phyloP scores from a whole-genome alignment of 441 rosid species.

The Corymbia citriodora region DNA sequence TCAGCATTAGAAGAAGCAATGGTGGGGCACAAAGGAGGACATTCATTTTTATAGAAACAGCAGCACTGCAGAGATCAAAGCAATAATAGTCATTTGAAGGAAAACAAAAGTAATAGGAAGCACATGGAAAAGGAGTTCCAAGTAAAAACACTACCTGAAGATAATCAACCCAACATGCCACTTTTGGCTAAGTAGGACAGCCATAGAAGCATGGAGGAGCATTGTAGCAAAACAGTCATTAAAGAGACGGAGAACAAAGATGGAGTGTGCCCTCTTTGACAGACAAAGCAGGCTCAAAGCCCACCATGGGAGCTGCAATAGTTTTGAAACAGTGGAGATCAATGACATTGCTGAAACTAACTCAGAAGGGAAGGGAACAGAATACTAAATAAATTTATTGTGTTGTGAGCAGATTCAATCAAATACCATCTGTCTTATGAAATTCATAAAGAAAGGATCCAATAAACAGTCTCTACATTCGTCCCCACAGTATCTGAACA shows the following conservation, averaged over 20 bases:
- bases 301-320: constrained; percentile 93
- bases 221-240: constrained; percentile 93
- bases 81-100: constrained; percentile 8
- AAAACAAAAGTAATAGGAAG: neutral
- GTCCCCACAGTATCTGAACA: neutral
- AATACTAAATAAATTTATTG: neutral
- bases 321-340: neutral
- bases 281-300: constrained; percentile 72
- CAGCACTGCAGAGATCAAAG: constrained; percentile 37
- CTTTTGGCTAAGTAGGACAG: constrained; percentile 49
- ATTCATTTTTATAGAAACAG: constrained; percentile 93
- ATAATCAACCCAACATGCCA: constrained; percentile 86
- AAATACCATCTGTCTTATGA: neutral
- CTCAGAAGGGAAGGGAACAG: neutral
- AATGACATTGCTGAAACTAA: neutral
- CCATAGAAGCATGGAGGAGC: constrained; percentile 69
- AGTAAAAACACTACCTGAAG: constrained; percentile 51
- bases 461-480: neutral
- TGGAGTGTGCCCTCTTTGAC: constrained; percentile 89
- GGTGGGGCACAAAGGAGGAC: constrained; percentile 90
- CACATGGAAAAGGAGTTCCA: neutral
- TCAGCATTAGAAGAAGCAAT: constrained; percentile 63
- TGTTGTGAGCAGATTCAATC: neutral
- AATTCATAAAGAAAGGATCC: neutral
- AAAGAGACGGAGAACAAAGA: constrained; percentile 93